phyloP scores from a whole-genome alignment of 257 asterid genomes.

The Perilla frutescens region DNA sequence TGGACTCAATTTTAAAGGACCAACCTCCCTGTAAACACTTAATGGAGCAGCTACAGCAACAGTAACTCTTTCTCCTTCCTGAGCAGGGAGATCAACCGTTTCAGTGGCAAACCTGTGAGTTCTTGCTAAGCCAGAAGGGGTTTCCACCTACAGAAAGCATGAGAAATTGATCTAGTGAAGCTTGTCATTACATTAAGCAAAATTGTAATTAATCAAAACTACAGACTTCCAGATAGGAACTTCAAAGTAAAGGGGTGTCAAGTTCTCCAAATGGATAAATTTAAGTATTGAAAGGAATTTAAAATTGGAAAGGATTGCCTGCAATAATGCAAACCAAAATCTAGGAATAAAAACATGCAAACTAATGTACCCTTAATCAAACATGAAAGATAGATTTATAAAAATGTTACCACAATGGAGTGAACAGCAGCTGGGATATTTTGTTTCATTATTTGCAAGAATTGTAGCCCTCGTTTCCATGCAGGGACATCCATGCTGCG shows the following conservation, averaged over 20 bases:
- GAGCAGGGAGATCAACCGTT: slow-evolving; percentile 94
- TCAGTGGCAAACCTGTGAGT: slow-evolving; percentile 96
- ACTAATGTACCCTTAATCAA: not conserved
- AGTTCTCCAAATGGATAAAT: not conserved
- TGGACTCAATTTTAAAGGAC: slow-evolving; percentile 83
- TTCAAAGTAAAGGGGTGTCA: slow-evolving; percentile 8
- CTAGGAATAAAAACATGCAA: slow-evolving; percentile 22
- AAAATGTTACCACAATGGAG: slow-evolving; percentile 77
- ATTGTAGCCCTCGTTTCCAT: slow-evolving; percentile 82
- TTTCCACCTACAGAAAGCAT: slow-evolving; percentile 66
- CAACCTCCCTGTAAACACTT: slow-evolving; percentile 67
- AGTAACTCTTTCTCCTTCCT: slow-evolving; percentile 94
- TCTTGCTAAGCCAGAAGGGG: slow-evolving; percentile 89
- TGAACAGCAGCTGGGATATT: slow-evolving; percentile 87
- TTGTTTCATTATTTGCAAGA: slow-evolving; percentile 75
- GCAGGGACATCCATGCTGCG: slow-evolving; percentile 99
- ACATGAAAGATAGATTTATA: slow-evolving; percentile 1
- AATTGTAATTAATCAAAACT: slow-evolving; percentile 22
- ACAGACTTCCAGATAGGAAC: slow-evolving; percentile 1
- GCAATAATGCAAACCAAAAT: slow-evolving; percentile 8
- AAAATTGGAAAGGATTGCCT: not conserved
- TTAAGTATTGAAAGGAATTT: slow-evolving; percentile 17
- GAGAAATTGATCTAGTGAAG: slow-evolving; percentile 28
- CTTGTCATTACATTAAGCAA: slow-evolving; percentile 18
- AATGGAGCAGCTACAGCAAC: slow-evolving; percentile 86